Conservation (phyloP, 2,329 filamentous ascomycete species). For the Colletotrichum melonis region DNA sequence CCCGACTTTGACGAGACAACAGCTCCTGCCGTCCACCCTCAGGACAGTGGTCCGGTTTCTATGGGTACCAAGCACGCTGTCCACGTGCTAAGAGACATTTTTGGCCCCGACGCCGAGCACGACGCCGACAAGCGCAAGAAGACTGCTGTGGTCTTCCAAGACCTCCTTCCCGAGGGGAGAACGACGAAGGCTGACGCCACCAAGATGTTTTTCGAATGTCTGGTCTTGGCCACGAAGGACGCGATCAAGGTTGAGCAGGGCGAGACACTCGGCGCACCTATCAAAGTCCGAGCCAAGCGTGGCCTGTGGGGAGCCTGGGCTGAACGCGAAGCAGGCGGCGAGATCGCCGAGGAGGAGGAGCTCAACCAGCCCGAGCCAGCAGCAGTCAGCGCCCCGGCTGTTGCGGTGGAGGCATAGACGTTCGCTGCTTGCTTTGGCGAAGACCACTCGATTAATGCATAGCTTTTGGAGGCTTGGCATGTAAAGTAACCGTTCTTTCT, state of each 20-base stretch:
- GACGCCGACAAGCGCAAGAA: conserved; percentile 80
- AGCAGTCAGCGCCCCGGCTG: conserved; percentile 37
- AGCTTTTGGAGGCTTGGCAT: conserved; percentile 35
- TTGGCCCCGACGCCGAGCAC: conserved; percentile 78
- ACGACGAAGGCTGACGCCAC: conserved; percentile 92
- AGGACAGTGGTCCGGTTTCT: conserved; percentile 87
- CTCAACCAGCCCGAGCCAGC: conserved; percentile 49
- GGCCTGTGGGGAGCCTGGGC: conserved; percentile 99
- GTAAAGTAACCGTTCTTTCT: conserved; percentile 34
- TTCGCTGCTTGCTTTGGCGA: conserved; percentile 23
- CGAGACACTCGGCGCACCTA: conserved; percentile 79
- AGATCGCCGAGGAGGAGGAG: conserved; percentile 65
- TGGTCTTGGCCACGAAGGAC: conserved; percentile 97
- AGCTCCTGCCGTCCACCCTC: conserved; percentile 79
- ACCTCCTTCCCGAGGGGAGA: conserved; percentile 83
- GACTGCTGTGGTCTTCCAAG: conserved; percentile 86
- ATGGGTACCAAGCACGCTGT: conserved; percentile 95
- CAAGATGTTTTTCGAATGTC: conserved; percentile 99
- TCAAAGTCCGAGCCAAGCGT: conserved; percentile 88
- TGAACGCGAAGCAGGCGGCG: conserved; percentile 76
- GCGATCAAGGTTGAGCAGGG: conserved; percentile 96
- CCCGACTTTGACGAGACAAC: conserved; percentile 84
- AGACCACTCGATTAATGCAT: conserved; percentile 31
- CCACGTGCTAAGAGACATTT: conserved; percentile 89
- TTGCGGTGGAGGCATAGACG: conserved; percentile 51